These are phyloP conservation scores for Metschnikowia cerradonensis DNA, from an alignment of 805 yeast genomes.

Conservation along the genomic window DNA sequence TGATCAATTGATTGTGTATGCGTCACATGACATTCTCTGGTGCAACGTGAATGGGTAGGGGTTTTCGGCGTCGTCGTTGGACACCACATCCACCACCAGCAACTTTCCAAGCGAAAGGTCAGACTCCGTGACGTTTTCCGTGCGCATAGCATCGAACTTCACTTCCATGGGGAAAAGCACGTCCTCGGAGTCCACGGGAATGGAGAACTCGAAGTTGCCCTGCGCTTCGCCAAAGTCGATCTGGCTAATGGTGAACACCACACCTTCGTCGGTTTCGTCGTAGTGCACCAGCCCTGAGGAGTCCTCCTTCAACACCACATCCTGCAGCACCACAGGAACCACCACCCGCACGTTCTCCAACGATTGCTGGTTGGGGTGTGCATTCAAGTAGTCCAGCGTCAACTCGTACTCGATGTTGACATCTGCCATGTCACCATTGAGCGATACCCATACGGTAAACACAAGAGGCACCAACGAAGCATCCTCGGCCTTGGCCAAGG, in stretches of 20 bases:
- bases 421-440: constrained; percentile 56
- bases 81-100: constrained; percentile 55
- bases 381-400: constrained; percentile 35
- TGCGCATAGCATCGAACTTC: constrained; percentile 48
- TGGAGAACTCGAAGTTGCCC: constrained; percentile 77
- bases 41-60: constrained; percentile 69
- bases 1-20: constrained; percentile 46
- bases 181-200: constrained; percentile 75
- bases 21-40: constrained; percentile 54
- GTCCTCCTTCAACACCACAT: constrained; percentile 46
- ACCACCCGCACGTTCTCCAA: constrained; percentile 52
- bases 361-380: constrained; percentile 32
- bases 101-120: constrained; percentile 60
- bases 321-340: constrained; percentile 65
- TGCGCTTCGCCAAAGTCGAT: constrained; percentile 50
- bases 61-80: constrained; percentile 46
- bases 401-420: constrained; percentile 90
- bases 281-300: constrained; percentile 48
- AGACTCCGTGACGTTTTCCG: constrained; percentile 34
- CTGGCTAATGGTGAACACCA: constrained; percentile 58
- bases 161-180: constrained; percentile 84
- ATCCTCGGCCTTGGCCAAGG: constrained; percentile 59
- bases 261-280: constrained; percentile 63
- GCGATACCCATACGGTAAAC: constrained; percentile 81
- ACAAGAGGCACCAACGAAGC: constrained; percentile 51